phyloP scores from a whole-genome alignment of 2,329 filamentous ascomycete species.

The Celoporthe dispersa region DNA sequence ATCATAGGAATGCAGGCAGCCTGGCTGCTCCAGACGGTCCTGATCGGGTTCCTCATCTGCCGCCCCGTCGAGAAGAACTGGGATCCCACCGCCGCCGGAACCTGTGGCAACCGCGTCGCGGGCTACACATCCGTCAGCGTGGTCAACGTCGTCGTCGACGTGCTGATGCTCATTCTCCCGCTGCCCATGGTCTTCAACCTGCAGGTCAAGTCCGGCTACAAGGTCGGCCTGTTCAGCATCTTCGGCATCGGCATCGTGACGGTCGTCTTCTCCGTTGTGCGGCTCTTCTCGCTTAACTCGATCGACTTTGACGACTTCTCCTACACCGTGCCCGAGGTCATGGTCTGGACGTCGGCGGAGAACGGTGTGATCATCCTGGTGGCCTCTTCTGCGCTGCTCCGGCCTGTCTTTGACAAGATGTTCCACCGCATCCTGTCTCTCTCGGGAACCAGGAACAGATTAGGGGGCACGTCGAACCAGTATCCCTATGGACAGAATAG shows the following conservation, averaged over 20 bases:
- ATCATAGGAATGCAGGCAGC: conserved; percentile 23
- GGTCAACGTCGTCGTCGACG: conserved; percentile 45
- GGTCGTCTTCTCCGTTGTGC: conserved; percentile 41
- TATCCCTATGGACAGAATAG: conserved; percentile 1
- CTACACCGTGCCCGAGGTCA: conserved; percentile 32
- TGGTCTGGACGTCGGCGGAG: conserved; percentile 36
- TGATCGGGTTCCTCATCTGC: conserved; percentile 35
- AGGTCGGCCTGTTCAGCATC: conserved; percentile 36
- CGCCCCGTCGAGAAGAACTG: conserved; percentile 34
- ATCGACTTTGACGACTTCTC: conserved; percentile 35
- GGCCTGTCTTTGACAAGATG: conserved; percentile 34
- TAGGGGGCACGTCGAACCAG: not conserved
- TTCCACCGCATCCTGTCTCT: conserved; percentile 32
- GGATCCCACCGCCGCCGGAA: conserved; percentile 36
- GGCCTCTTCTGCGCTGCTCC: conserved; percentile 34
- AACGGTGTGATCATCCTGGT: conserved; percentile 35
- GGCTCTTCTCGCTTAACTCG: conserved; percentile 31
- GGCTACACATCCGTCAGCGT: conserved; percentile 46
- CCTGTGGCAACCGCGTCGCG: conserved; percentile 43
- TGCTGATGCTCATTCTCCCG: conserved; percentile 44
- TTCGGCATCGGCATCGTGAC: conserved; percentile 38
- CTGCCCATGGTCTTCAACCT: conserved; percentile 43
- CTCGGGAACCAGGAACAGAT: conserved; percentile 12
- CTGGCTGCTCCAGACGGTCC: conserved; percentile 25
- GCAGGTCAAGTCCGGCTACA: conserved; percentile 39